phyloP scores from a whole-genome alignment of 768 basidiomycete species.

The Fomitopsis serialis region DNA sequence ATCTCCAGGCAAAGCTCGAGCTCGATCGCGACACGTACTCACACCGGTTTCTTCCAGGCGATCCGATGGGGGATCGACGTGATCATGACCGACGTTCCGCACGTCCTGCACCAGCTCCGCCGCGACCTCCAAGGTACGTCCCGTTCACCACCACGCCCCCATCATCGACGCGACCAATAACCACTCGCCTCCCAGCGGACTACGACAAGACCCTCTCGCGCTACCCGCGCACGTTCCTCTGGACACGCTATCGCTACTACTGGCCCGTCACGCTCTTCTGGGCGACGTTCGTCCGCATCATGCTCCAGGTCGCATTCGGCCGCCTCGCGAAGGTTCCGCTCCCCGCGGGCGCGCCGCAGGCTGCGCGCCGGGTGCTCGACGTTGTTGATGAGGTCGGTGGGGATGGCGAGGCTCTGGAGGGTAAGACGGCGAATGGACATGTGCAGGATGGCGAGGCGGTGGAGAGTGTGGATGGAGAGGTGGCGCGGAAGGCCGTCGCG shows the following conservation, averaged over 20 bases:
- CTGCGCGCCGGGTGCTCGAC: no score
- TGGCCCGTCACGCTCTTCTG: constrained; percentile 30
- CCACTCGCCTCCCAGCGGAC: constrained; percentile 40
- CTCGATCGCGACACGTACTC: neutral
- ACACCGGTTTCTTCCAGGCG: constrained; percentile 36
- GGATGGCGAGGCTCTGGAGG: no score
- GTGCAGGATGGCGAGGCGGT: no score
- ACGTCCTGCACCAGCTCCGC: constrained; percentile 62
- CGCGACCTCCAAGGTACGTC: constrained; percentile 52
- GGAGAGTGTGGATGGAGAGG: no score
- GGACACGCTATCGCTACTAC: constrained; percentile 60
- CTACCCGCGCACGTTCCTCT: constrained; percentile 62
- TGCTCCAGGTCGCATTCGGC: neutral
- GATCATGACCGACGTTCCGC: constrained; percentile 74
- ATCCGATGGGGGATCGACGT: constrained; percentile 75
- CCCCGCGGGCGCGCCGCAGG: no score
- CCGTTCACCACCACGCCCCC: constrained; percentile 13
- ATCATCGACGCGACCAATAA: neutral
- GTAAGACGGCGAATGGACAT: no score
- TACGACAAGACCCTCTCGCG: constrained; percentile 54
- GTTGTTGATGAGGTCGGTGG: no score
- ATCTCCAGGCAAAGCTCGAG: no score
- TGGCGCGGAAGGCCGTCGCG: no score
- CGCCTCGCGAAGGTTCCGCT: neutral
- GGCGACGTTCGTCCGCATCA: neutral